Percentiles rank a stretch among this genome's conserved stretches.
Conservation (phyloP, 2,329 filamentous ascomycete species). For the Elsinoe necatrix region DNA sequence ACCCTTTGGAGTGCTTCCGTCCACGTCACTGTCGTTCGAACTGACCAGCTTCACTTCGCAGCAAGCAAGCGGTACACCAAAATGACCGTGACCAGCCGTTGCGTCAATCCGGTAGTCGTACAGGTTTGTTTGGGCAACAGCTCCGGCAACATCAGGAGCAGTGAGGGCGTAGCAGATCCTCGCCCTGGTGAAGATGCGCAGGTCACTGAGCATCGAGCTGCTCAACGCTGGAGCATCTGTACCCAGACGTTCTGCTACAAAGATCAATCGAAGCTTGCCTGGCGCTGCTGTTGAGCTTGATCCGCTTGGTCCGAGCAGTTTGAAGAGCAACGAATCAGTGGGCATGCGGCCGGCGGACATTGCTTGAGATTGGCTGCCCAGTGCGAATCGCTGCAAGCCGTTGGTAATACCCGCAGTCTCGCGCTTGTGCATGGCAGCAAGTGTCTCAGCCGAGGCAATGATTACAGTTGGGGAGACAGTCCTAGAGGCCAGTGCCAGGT, state of each 20-base stretch:
- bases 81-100: conserved; percentile 48
- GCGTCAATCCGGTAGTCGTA: conserved; percentile 69
- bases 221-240: conserved; percentile 55
- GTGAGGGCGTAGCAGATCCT: conserved; percentile 80
- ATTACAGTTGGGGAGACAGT: conserved; percentile 74
- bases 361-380: conserved; percentile 61
- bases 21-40: conserved; percentile 51
- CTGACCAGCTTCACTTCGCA: conserved; percentile 70
- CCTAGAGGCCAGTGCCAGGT: conserved; percentile 64
- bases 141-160: conserved; percentile 73
- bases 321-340: conserved; percentile 52
- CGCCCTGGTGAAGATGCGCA: conserved; percentile 72
- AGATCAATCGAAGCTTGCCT: conserved; percentile 72
- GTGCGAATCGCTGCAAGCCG: conserved; percentile 57
- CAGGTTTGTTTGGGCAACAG: conserved; percentile 76
- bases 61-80: conserved; percentile 71
- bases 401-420: conserved; percentile 47
- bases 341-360: conserved; percentile 70
- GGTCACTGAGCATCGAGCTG: conserved; percentile 63
- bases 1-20: conserved; percentile 45
- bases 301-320: conserved; percentile 49
- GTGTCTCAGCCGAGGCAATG: conserved; percentile 65
- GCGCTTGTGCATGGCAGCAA: conserved; percentile 59
- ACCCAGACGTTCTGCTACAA: conserved; percentile 65
- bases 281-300: conserved; percentile 53